phyloP scores from a whole-genome alignment of 2,329 filamentous ascomycete genomes.

The Aspergillus japonicus region DNA sequence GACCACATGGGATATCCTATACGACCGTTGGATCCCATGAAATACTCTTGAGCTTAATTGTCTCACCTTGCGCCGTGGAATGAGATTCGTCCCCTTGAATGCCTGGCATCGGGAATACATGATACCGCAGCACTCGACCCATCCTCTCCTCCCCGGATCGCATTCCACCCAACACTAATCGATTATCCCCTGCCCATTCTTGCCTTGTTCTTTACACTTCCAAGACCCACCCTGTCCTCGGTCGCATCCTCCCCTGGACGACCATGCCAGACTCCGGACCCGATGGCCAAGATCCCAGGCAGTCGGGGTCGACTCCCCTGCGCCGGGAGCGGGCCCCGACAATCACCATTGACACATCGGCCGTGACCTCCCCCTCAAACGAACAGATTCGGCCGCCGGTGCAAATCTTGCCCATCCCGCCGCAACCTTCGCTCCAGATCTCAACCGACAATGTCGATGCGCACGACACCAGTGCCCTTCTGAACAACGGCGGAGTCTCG shows the following conservation, averaged over 20 bases:
- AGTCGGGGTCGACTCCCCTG: constrained; percentile 30
- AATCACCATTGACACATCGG: constrained; percentile 58
- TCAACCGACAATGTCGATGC: constrained; percentile 38
- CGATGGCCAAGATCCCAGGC: constrained; percentile 29
- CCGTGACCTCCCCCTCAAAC: constrained; percentile 44
- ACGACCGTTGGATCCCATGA: neutral
- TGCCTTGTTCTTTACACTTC: constrained; percentile 5
- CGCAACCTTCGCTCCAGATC: constrained; percentile 37
- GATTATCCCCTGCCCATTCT: constrained; percentile 15
- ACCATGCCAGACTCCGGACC: constrained; percentile 34
- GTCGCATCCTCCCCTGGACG: constrained; percentile 13
- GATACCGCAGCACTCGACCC: constrained; percentile 9
- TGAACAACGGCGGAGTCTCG: constrained; percentile 36
- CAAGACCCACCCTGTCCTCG: constrained; percentile 12
- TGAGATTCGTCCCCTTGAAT: constrained; percentile 6
- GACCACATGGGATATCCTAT: constrained; percentile 1
- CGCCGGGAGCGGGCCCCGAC: constrained; percentile 51
- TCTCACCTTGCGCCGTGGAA: constrained; percentile 6
- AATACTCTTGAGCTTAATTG: constrained; percentile 2
- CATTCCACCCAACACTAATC: constrained; percentile 22
- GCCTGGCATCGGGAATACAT: constrained; percentile 10
- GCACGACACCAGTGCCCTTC: constrained; percentile 29
- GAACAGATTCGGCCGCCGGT: constrained; percentile 35
- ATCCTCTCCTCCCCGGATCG: constrained; percentile 22
- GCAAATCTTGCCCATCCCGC: constrained; percentile 36